Base-by-base conservation (phyloP, 225 moss, liverwort and hornwort species). In the Sphagnum tenellum region DNA sequence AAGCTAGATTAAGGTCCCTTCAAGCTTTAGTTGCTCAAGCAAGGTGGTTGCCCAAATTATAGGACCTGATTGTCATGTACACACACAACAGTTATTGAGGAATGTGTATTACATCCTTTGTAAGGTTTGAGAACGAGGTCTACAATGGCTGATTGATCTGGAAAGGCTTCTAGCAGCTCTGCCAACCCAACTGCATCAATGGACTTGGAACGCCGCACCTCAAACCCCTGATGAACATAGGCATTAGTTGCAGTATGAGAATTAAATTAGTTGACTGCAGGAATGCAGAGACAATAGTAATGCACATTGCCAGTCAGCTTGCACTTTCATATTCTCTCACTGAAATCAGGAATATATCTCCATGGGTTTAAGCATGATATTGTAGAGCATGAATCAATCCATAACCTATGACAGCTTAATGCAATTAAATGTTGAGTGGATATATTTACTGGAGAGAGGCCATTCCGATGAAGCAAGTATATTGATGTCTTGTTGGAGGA, bases 401-500 rank as follows among this genome's bases (percentile, higher is more conserved):
- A 29, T 29, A 29, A 29, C 29, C 29, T 29, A 29, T 29, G 29
- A 29, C 29, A 29, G 29, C 29, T 29, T 29, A 29, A 29, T 29
- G 29, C 29, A 29, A 29, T 29, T 29, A 29, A 29, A 29, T 29
- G 29, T 29, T 29, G 29, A 29, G 29, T 29, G 29, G 29, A 29
- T 29, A 29, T 29, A 29, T 29, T 29, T 75, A 82, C 81, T 49
- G 70, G 75, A 52, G 74, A 75, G 3, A 82, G 48, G 55, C 69
- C 81, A 70, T 82, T 77, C 61, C 64, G 72, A 47, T 82, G 78
- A 56, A 82, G 81, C 59, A 82, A 66, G 71, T 82, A 75, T 4
- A 82, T 55, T 55, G 73, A 78, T 47, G 74, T 72, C 49, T 56
- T 78, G 62, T 75, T 74, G 44, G 78, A 69, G 55, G 78, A 82